Base-by-base conservation (phyloP, 805 yeast species). In the Saccharomyces mikatae region DNA sequence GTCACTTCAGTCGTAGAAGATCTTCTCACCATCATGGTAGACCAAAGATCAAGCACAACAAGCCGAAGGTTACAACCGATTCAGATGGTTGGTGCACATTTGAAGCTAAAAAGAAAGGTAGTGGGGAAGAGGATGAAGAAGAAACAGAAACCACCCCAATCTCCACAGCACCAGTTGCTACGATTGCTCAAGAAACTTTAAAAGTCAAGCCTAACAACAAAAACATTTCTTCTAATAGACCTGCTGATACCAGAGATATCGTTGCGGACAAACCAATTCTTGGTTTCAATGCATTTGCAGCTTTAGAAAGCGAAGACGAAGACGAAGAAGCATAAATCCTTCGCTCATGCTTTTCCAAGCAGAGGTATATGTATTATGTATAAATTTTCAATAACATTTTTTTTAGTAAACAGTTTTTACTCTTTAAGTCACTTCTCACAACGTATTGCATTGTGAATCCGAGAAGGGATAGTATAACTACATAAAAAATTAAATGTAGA, bases 51-150 rank as follows among this genome's bases (percentile, higher is more conserved):
- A 79, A 84, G 66, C 83, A 80, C 66, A 79, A 79, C 71, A 75
- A 74, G 61, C 77, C 76, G 57, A 73, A 71, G 59, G 75, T 74
- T 36, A 74, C 78, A 21, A 68, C 84, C 36, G 95, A 87, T 66
- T 86, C 83, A 55, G 92, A 87, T 58, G 95, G 95, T 48, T 87
- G 94, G 92, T 86, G 86, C 55, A 84, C 92, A 24, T 76, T 80
- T 55, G 82, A 81, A 61, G 71, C 73, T 41, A 80, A 77, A 49
- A 56, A 57, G 29, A 64, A 58, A 26, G 67, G 62, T 41, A 60
- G 62, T 50, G 60, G 60, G 28, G 57, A 54, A 27, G 61, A 52
- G 22, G 55, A 56, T 32, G 62, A 79, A 56, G 76, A 76, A 56
- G 70, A 72, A 51, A 66, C 73, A 50, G 74, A 75, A 62, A 73